Percentiles rank a stretch among this genome's conserved stretches.
phyloP scores from a whole-genome alignment of 2,329 filamentous ascomycete species.

The Albifimbria verrucaria region DNA sequence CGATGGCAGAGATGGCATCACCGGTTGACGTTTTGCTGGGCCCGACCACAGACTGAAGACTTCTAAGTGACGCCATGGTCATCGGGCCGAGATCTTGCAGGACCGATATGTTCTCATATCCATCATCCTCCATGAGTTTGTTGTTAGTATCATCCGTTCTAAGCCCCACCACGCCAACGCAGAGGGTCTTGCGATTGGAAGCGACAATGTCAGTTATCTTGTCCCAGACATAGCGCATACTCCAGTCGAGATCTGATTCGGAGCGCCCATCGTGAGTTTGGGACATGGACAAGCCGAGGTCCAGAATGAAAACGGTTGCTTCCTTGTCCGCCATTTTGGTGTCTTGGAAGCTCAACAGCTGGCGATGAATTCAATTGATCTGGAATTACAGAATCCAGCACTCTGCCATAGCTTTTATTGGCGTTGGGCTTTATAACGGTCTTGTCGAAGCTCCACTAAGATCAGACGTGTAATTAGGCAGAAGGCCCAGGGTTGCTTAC shows the following conservation, averaged over 20 bases:
- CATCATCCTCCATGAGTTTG: constrained; percentile 62
- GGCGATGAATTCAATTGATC: no score
- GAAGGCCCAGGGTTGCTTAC: constrained; percentile 10
- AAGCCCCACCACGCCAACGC: constrained; percentile 76
- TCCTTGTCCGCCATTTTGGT: constrained; percentile 89
- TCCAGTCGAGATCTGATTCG: constrained; percentile 83
- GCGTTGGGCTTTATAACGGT: neutral
- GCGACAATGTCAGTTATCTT: constrained; percentile 70
- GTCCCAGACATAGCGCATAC: constrained; percentile 92
- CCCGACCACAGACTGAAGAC: constrained; percentile 60
- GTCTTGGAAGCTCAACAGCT: no score
- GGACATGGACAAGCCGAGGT: constrained; percentile 83
- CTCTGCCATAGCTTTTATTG: no score
- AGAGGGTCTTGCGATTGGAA: constrained; percentile 63
- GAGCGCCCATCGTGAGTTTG: constrained; percentile 65
- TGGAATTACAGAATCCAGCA: no score
- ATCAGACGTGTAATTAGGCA: constrained; percentile 21
- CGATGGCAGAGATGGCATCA: constrained; percentile 83
- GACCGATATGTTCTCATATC: constrained; percentile 79
- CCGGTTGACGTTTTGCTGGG: constrained; percentile 67
- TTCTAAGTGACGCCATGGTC: constrained; percentile 65
- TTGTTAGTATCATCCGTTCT: constrained; percentile 77
- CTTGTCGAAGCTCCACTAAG: constrained; percentile 5
- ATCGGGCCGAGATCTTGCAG: constrained; percentile 64
- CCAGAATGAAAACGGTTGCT: constrained; percentile 86